Evolutionary conservation across 2,329 filamentous ascomycete genomes (phyloP).

Genomic region (Claviceps quebecensis): DNA sequence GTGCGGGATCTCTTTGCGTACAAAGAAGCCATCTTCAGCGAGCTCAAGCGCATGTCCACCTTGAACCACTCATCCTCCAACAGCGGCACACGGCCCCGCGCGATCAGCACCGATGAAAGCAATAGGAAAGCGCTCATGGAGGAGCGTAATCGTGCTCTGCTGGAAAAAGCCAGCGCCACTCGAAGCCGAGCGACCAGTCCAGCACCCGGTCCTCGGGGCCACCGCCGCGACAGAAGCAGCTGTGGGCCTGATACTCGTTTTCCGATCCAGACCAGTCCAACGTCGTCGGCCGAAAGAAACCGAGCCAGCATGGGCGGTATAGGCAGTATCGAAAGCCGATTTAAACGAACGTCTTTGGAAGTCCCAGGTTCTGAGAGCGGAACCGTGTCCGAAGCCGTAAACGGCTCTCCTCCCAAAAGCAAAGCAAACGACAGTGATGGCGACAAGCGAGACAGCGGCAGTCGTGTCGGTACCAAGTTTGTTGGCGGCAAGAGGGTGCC

Average conservation of each 20-base stretch:
- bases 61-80: conserved; percentile 50
- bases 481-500: conserved; percentile 34
- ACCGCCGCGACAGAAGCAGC: conserved; percentile 70
- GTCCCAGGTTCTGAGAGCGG: conserved; percentile 51
- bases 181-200: conserved; percentile 66
- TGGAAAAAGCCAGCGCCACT: conserved; percentile 48
- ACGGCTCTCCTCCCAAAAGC: conserved; percentile 21
- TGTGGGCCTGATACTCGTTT: conserved; percentile 65
- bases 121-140: conserved; percentile 90
- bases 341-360: conserved; percentile 60
- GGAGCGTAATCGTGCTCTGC: conserved; percentile 72
- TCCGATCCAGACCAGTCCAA: conserved; percentile 61
- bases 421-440: conserved; percentile 13
- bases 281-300: conserved; percentile 34
- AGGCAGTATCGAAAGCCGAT: conserved; percentile 25
- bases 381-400: conserved; percentile 25
- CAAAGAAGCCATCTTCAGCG: conserved; percentile 90
- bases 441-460: conserved; percentile 52
- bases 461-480: conserved; percentile 29
- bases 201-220: conserved; percentile 44
- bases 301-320: conserved; percentile 33
- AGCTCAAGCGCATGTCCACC: conserved; percentile 79
- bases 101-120: conserved; percentile 89
- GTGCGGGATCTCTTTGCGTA: conserved; percentile 84
- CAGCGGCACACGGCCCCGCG: conserved; percentile 52